Percentiles rank a stretch among this genome's conserved stretches.
phyloP scores from a whole-genome alignment of 2,329 filamentous ascomycete species.

The Claviceps sorghi region DNA sequence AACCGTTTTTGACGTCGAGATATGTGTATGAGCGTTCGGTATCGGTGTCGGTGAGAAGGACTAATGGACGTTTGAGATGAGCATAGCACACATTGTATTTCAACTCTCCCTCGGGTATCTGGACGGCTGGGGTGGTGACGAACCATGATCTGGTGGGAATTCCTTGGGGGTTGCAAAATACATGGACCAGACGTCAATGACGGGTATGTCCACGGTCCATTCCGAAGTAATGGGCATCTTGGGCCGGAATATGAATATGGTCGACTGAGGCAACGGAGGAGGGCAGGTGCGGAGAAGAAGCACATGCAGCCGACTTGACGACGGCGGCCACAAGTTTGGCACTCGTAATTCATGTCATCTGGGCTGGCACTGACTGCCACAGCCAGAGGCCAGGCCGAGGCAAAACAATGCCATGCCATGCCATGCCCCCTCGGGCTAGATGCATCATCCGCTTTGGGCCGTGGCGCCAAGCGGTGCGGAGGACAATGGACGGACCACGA shows the following conservation, averaged over 20 bases:
- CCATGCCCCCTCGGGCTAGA: no score
- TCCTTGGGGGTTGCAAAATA: conserved; percentile 56
- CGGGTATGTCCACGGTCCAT: conserved; percentile 56
- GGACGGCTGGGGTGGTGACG: conserved; percentile 8
- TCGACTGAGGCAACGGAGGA: not conserved
- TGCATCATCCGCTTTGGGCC: no score
- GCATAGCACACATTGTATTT: not conserved
- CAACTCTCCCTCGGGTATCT: no score
- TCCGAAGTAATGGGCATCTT: conserved; percentile 57
- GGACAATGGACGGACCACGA: no score
- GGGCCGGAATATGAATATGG: not conserved
- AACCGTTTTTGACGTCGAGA: conserved; percentile 46
- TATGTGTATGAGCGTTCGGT: conserved; percentile 57
- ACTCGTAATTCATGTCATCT: no score
- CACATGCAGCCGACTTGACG: not conserved
- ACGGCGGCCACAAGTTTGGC: not conserved
- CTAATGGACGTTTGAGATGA: conserved; percentile 27
- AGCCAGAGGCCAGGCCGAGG: no score
- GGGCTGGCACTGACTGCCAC: no score
- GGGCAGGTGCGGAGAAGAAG: not conserved
- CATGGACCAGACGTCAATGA: conserved; percentile 64
- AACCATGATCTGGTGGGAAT: conserved; percentile 64
- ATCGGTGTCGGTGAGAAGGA: conserved; percentile 63
- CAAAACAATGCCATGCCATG: no score
- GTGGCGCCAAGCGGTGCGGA: no score